A percentile compares a stretch with the other conserved stretches of the same genome.
Evolutionary conservation across 129 eudicot genomes (phyloP).

Genomic region (Erigeron canadensis): DNA sequence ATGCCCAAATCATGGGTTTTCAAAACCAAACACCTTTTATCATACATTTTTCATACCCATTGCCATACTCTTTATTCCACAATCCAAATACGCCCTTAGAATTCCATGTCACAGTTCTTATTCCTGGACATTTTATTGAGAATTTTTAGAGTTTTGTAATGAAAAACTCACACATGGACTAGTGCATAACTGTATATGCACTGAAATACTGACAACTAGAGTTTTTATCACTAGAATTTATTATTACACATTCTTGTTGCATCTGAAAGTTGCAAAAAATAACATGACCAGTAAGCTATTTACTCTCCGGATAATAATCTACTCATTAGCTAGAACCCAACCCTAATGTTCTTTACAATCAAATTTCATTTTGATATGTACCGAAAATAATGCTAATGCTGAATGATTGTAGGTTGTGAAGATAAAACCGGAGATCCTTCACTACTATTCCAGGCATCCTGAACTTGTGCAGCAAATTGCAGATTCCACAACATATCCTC

Average conservation of each 20-base stretch:
- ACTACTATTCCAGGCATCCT: constrained; percentile 61
- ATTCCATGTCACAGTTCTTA: too few species aligned
- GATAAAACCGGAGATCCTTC: constrained; percentile 65
- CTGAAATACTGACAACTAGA: too few species aligned
- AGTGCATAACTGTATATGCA: too few species aligned
- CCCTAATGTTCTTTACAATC: constrained; percentile 25
- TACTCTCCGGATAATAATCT: constrained; percentile 18
- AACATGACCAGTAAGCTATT: constrained; percentile 28
- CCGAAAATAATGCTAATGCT: constrained; percentile 13
- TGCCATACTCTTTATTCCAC: too few species aligned
- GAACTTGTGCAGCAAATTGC: constrained; percentile 93
- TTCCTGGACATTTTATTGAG: too few species aligned
- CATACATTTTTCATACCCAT: too few species aligned
- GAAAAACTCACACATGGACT: not conserved
- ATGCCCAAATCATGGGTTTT: too few species aligned
- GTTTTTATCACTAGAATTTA: not conserved
- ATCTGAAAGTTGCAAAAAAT: constrained; percentile 15
- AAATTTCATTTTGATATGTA: constrained; percentile 6
- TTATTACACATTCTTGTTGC: constrained; percentile 23
- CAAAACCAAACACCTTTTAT: too few species aligned
- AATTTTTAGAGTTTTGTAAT: too few species aligned
- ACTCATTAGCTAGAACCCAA: constrained; percentile 14
- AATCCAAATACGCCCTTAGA: too few species aligned
- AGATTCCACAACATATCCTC: constrained; percentile 94
- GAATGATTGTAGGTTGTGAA: constrained; percentile 34